Conservation (phyloP, 2,329 filamentous ascomycete genomes). For the Colletotrichum higginsianum region DNA sequence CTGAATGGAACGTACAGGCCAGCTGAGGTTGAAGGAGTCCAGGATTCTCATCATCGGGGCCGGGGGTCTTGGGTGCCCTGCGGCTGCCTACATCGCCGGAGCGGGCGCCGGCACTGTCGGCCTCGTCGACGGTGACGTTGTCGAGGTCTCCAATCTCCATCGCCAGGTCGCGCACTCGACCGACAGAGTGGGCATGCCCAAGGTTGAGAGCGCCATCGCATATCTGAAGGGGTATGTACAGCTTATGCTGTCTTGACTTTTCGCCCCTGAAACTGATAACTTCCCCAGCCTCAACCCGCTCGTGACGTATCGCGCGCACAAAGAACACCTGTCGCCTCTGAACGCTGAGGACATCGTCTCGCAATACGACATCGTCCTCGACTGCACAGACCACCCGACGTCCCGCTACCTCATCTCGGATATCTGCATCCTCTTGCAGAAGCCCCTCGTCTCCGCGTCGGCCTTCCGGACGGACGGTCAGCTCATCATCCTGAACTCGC, state of each 20-base stretch:
- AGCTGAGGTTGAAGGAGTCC: constrained; percentile 79
- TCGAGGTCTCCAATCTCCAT: constrained; percentile 93
- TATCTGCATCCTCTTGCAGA: constrained; percentile 83
- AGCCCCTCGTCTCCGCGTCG: constrained; percentile 89
- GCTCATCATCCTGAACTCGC: constrained; percentile 88
- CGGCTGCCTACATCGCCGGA: constrained; percentile 91
- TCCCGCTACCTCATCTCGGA: constrained; percentile 95
- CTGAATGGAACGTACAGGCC: constrained; percentile 66
- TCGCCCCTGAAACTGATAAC: constrained; percentile 1
- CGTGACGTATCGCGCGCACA: constrained; percentile 74
- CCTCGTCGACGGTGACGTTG: constrained; percentile 87
- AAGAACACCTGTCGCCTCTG: constrained; percentile 75
- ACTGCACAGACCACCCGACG: constrained; percentile 95
- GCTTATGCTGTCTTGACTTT: too few species aligned
- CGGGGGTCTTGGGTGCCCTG: constrained; percentile 92
- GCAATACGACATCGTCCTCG: constrained; percentile 86
- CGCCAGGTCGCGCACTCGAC: constrained; percentile 89
- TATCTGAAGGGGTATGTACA: constrained; percentile 68
- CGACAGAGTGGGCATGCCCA: constrained; percentile 78
- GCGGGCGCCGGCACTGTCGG: constrained; percentile 89
- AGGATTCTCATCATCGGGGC: constrained; percentile 87
- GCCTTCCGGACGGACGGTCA: constrained; percentile 92
- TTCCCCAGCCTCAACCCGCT: constrained; percentile 78
- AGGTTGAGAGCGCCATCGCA: constrained; percentile 82
- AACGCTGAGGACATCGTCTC: constrained; percentile 78